phyloP scores from a whole-genome alignment of 2,329 filamentous ascomycete genomes.

The Lachnellula cervina region DNA sequence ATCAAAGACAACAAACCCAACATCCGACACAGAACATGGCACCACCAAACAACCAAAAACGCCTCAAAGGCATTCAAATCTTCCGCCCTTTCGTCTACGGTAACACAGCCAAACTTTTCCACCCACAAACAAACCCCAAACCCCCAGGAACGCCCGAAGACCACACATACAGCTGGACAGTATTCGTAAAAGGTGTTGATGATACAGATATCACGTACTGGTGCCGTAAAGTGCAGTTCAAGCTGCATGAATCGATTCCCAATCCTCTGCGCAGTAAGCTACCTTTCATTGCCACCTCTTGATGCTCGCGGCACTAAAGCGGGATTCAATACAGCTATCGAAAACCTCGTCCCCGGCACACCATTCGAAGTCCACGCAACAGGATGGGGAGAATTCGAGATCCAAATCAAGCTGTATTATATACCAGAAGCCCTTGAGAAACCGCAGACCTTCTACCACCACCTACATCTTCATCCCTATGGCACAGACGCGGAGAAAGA shows the following conservation, averaged over 20 bases:
- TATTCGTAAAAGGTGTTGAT: slow-evolving; percentile 87
- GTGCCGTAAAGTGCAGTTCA: slow-evolving; percentile 96
- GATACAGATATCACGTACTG: slow-evolving; percentile 91
- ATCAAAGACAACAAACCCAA: not conserved
- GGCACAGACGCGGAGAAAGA: slow-evolving; percentile 69
- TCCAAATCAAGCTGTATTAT: slow-evolving; percentile 93
- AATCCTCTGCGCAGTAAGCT: slow-evolving; percentile 74
- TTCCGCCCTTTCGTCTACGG: slow-evolving; percentile 67
- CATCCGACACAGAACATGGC: slow-evolving; percentile 44
- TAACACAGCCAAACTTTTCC: slow-evolving; percentile 74
- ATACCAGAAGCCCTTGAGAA: slow-evolving; percentile 85
- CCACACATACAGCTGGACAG: slow-evolving; percentile 95
- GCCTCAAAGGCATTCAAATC: slow-evolving; percentile 60
- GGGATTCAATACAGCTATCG: slow-evolving; percentile 49
- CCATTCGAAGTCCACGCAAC: slow-evolving; percentile 86
- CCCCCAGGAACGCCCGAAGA: slow-evolving; percentile 74
- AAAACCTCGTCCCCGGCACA: slow-evolving; percentile 56
- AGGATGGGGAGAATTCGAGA: slow-evolving; percentile 97
- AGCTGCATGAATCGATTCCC: slow-evolving; percentile 93
- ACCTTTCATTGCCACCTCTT: not conserved
- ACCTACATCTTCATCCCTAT: slow-evolving; percentile 85
- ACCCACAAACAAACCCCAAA: slow-evolving; percentile 71
- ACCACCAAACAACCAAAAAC: slow-evolving; percentile 53
- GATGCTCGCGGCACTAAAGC: not conserved
- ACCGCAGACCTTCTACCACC: slow-evolving; percentile 91